Conservation (phyloP, 352 stramenopile genomes). For the Pythium brachiatum region DNA sequence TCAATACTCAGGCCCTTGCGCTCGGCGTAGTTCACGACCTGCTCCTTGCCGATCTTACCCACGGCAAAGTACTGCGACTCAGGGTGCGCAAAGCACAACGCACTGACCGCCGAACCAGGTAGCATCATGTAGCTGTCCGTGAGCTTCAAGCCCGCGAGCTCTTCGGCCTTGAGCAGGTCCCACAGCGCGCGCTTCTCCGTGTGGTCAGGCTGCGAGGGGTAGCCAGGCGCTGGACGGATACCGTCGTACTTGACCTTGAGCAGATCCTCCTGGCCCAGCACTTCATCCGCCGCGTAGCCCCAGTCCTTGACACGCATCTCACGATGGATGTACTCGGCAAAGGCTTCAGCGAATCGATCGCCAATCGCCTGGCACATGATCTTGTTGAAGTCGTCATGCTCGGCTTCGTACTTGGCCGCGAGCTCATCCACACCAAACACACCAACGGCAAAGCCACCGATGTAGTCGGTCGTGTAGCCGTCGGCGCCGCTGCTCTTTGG, state of each 20-base stretch:
- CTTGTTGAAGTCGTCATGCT: constrained; percentile 98
- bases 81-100: constrained; percentile 95
- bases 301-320: constrained; percentile 95
- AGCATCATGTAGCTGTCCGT: constrained; percentile 97
- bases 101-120: constrained; percentile 91
- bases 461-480: constrained; percentile 58
- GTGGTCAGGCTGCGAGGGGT: constrained; percentile 97
- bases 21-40: constrained; percentile 92
- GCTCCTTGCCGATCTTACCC: constrained; percentile 96
- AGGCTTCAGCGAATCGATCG: constrained; percentile 82
- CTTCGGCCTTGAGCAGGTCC: constrained; percentile 93
- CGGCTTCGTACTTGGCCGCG: constrained; percentile 89
- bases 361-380: constrained; percentile 94
- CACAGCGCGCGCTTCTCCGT: constrained; percentile 97
- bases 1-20: constrained; percentile 91
- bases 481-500: constrained; percentile 29
- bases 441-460: constrained; percentile 95
- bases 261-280: constrained; percentile 90
- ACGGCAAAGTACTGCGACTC: constrained; percentile 97
- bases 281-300: constrained; percentile 94
- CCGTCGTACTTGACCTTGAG: constrained; percentile 98
- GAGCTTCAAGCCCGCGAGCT: constrained; percentile 90
- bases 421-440: constrained; percentile 95
- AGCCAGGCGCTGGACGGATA: constrained; percentile 96
- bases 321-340: constrained; percentile 96